phyloP scores from a whole-genome alignment of 179 eudicot genomes.

The Camellia oleifera region DNA sequence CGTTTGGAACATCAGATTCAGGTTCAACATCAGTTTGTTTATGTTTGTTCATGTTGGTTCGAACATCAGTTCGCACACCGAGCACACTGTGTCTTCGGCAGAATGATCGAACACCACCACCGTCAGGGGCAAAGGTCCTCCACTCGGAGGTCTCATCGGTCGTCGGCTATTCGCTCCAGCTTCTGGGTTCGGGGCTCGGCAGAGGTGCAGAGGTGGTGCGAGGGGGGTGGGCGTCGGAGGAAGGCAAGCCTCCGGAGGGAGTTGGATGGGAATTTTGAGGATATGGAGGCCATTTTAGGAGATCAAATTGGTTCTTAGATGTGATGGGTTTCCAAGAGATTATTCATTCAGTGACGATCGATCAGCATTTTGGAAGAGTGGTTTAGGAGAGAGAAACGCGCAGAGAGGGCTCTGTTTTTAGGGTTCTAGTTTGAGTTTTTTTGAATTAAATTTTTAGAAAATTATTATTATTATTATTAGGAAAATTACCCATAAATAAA shows the following conservation, averaged over 20 bases:
- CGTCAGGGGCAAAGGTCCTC: too few species aligned
- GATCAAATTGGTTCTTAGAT: neutral
- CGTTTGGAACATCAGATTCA: too few species aligned
- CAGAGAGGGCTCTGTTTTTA: neutral
- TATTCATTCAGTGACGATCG: neutral
- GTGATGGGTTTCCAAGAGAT: neutral
- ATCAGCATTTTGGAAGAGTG: neutral
- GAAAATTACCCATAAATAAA: too few species aligned
- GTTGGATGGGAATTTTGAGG: slow-evolving; percentile 28
- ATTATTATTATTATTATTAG: too few species aligned
- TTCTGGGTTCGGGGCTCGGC: slow-evolving; percentile 41
- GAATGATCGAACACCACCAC: too few species aligned
- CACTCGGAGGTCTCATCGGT: slow-evolving; percentile 7
- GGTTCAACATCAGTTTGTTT: too few species aligned
- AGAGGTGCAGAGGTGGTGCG: slow-evolving; percentile 32
- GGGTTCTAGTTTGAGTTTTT: neutral
- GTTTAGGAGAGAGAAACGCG: neutral
- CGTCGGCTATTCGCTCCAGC: slow-evolving; percentile 70
- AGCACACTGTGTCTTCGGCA: too few species aligned
- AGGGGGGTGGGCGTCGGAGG: slow-evolving; percentile 12
- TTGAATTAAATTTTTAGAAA: too few species aligned
- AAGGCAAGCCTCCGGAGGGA: slow-evolving; percentile 19
- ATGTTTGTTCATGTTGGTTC: too few species aligned
- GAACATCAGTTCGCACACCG: too few species aligned
- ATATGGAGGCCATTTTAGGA: slow-evolving; percentile 11